These are phyloP conservation scores for Globisporangium splendens DNA, from an alignment of 352 stramenopile species.

Conservation along the genomic window DNA sequence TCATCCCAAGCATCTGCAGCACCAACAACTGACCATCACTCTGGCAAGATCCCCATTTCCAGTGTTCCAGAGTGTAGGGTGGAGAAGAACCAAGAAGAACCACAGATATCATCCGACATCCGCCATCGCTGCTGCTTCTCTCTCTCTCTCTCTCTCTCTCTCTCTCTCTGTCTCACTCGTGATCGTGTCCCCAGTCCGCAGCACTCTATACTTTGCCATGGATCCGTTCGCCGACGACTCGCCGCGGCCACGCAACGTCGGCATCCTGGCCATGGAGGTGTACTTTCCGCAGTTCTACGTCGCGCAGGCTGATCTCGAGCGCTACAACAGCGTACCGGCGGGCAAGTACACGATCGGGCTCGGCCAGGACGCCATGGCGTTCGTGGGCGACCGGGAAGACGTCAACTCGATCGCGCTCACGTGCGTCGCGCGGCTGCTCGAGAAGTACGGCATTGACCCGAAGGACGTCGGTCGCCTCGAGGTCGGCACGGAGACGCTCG, in stretches of 20 bases:
- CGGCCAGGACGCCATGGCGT: conserved; percentile 56
- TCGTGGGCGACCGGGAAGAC: conserved; percentile 71
- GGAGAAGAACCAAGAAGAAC: not conserved
- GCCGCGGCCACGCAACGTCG: conserved; percentile 78
- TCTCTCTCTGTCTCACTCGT: not conserved
- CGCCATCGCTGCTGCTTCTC: not conserved
- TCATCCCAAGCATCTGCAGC: not conserved
- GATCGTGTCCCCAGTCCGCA: not conserved
- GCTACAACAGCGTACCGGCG: conserved; percentile 77
- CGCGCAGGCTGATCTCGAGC: conserved; percentile 92
- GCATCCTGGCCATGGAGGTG: conserved; percentile 96
- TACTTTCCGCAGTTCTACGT: conserved; percentile 96
- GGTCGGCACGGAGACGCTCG: conserved; percentile 96
- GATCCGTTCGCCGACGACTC: conserved; percentile 10
- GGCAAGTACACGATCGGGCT: conserved; percentile 75
- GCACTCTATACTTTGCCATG: not conserved
- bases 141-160: no score
- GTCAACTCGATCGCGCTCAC: conserved; percentile 71
- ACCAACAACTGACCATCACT: not conserved
- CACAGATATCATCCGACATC: not conserved
- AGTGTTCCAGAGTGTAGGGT: not conserved
- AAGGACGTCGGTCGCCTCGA: conserved; percentile 92
- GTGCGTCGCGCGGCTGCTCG: conserved; percentile 45
- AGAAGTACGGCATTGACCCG: conserved; percentile 46
- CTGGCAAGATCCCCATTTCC: not conserved